These are phyloP conservation scores for Pichia sorboxylosa DNA, from an alignment of 1,139 yeast genomes.

Conservation along the genomic window DNA sequence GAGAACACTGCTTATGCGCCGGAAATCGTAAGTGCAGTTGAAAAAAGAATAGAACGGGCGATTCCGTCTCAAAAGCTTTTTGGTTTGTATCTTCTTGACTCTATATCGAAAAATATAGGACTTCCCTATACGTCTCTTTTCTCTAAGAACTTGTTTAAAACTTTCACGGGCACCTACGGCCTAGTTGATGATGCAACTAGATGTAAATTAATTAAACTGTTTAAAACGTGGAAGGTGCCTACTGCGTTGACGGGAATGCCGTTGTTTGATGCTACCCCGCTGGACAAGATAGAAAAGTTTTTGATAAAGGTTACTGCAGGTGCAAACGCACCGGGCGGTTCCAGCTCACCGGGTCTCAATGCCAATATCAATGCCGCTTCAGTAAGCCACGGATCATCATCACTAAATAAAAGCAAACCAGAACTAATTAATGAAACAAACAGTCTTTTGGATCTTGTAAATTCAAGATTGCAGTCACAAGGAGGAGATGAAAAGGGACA, in stretches of 20 bases:
- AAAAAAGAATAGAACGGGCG: constrained; percentile 49
- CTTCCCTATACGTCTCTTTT: constrained; percentile 73
- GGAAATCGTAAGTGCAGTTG: constrained; percentile 65
- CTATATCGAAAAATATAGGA: constrained; percentile 88
- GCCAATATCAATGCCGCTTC: constrained; percentile 1
- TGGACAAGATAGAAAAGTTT: constrained; percentile 65
- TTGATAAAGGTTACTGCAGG: constrained; percentile 41
- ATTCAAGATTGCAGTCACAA: constrained; percentile 22
- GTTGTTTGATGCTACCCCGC: constrained; percentile 59
- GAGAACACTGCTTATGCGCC: constrained; percentile 71
- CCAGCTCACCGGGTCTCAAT: background rate
- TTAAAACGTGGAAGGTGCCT: constrained; percentile 75
- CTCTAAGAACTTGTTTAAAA: constrained; percentile 51
- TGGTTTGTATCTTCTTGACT: constrained; percentile 75
- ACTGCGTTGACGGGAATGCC: constrained; percentile 53
- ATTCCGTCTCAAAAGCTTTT: constrained; percentile 77
- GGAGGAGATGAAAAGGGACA: constrained; percentile 19
- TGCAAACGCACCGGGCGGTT: background rate
- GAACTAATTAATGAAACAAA: constrained; percentile 36
- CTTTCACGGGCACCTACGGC: constrained; percentile 69
- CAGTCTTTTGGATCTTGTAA: constrained; percentile 25
- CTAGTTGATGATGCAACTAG: constrained; percentile 68
- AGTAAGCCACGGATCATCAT: background rate
- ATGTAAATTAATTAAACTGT: constrained; percentile 60
- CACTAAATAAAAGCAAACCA: constrained; percentile 7